Conservation (phyloP, 73 alveolate genomes). For the Stentor roeselii region DNA sequence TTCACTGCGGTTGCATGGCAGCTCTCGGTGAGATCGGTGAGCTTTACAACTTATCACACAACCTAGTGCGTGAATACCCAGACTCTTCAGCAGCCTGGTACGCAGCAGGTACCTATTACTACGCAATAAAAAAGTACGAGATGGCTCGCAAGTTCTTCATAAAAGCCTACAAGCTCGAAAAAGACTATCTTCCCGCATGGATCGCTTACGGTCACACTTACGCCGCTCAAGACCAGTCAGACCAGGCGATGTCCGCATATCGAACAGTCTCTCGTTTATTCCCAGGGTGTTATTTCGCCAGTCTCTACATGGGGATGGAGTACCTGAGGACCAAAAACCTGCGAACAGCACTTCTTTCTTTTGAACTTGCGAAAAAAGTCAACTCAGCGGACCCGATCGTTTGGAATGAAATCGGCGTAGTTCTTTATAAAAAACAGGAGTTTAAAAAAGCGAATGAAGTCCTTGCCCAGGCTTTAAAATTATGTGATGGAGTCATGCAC, state of each 20-base stretch:
- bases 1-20: slow-evolving; percentile 87
- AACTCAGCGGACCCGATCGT: slow-evolving; percentile 90
- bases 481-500: slow-evolving; percentile 85
- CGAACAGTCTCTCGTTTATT: slow-evolving; percentile 94
- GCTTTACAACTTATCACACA: slow-evolving; percentile 91
- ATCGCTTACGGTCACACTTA: slow-evolving; percentile 95
- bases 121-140: slow-evolving; percentile 91
- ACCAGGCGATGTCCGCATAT: slow-evolving; percentile 96
- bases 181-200: slow-evolving; percentile 94
- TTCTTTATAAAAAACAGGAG: slow-evolving; percentile 74
- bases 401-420: slow-evolving; percentile 97
- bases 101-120: slow-evolving; percentile 96
- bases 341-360: slow-evolving; percentile 90
- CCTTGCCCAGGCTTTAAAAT: slow-evolving; percentile 71
- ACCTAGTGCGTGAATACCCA: slow-evolving; percentile 85
- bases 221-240: slow-evolving; percentile 97
- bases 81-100: slow-evolving; percentile 94
- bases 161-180: slow-evolving; percentile 90
- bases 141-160: slow-evolving; percentile 90
- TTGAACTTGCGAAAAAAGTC: slow-evolving; percentile 85
- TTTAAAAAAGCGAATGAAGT: slow-evolving; percentile 81
- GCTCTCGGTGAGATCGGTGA: slow-evolving; percentile 92
- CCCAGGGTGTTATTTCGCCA: slow-evolving; percentile 97
- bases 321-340: slow-evolving; percentile 92
- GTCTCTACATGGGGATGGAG: slow-evolving; percentile 97